Evolutionary conservation across 352 stramenopile species (phyloP), one percentile per base, ranked within the genome.

Genomic region (Phytophthora pinifolia): DNA sequence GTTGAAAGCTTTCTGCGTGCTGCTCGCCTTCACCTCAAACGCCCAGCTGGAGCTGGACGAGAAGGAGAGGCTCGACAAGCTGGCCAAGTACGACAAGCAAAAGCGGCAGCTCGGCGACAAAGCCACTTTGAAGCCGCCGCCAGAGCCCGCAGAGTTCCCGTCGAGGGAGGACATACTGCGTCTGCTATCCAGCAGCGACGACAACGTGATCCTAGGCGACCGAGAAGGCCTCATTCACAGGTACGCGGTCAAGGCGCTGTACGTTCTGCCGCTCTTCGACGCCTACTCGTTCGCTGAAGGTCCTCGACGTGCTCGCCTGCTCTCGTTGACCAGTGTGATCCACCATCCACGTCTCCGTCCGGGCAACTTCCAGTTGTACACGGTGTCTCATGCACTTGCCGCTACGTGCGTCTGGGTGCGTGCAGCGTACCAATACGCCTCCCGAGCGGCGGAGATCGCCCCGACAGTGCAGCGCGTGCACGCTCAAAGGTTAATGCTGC

Each of bases 161-260:
- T 82, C 67, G 13, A 66, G 59, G 17, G 71, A 90, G 12, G 76
- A 93, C 56, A 27, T 93, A 3, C 66, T 88, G 52, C 76, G 71
- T 37, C 42, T 93, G 43, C 67, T 93, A 12, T 88, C 76, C 2
- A 92, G 65, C 32, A 91, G 70, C 56, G 73, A 87, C n/a, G 83
- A 93, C 15, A 93, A 93, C 45, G 83, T 90, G 34, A 61, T 76
- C 30, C 42, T 93, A n/a, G 83, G 83, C 14, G 83, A 93, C 55
- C 81, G 76, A 6, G 83, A 93, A 62, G 83, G 77, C 2, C 42
- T 93, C 9, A 93, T 93, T 37, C 83, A 93, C 58, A 63, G 70
- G 15, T 93, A 93, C 66, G 58, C 63, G 14, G 75, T 93, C 38
- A 91, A 92, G 50, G 83, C 83, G 17, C 53, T 93, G 35, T 93